A percentile compares a stretch with the other conserved stretches of the same genome.
phyloP scores from a whole-genome alignment of 108 stramenopile genomes.

The Stephanodiscus minutulus region DNA sequence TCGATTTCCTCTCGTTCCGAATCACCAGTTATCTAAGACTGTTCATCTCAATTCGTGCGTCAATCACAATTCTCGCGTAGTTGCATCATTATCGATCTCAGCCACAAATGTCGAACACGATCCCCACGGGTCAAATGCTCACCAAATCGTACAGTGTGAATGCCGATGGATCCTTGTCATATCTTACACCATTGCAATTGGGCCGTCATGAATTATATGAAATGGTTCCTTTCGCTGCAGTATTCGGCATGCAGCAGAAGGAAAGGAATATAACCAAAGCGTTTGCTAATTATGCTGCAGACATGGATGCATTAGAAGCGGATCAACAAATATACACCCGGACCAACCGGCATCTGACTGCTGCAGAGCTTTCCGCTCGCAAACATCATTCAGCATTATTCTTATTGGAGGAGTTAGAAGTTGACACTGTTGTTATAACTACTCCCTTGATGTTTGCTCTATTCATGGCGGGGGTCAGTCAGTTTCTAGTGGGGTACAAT shows the following conservation, averaged over 20 bases:
- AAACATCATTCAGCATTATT: constrained; percentile 38
- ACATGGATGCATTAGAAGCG: constrained; percentile 52
- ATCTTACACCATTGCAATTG: constrained; percentile 72
- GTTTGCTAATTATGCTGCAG: constrained; percentile 73
- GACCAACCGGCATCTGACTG: constrained; percentile 17
- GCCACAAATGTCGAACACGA: constrained; percentile 18
- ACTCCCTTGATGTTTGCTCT: constrained; percentile 33
- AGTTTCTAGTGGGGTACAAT: constrained; percentile 85
- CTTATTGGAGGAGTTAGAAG: constrained; percentile 33
- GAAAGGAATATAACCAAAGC: constrained; percentile 57
- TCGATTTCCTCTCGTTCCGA: not conserved
- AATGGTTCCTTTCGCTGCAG: constrained; percentile 72
- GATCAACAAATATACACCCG: constrained; percentile 15
- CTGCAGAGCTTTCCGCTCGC: constrained; percentile 37
- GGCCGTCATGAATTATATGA: constrained; percentile 83
- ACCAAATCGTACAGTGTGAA: constrained; percentile 69
- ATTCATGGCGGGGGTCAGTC: constrained; percentile 56
- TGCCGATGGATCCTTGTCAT: constrained; percentile 57
- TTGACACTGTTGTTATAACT: constrained; percentile 20
- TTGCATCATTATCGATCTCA: constrained; percentile 12
- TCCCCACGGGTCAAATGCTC: constrained; percentile 43
- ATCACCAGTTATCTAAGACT: not conserved
- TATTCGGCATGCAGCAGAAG: constrained; percentile 76
- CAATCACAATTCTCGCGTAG: not conserved
- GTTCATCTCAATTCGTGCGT: constrained; percentile 4